Conservation (phyloP, 805 yeast species). For the Candida tammaniensis region DNA sequence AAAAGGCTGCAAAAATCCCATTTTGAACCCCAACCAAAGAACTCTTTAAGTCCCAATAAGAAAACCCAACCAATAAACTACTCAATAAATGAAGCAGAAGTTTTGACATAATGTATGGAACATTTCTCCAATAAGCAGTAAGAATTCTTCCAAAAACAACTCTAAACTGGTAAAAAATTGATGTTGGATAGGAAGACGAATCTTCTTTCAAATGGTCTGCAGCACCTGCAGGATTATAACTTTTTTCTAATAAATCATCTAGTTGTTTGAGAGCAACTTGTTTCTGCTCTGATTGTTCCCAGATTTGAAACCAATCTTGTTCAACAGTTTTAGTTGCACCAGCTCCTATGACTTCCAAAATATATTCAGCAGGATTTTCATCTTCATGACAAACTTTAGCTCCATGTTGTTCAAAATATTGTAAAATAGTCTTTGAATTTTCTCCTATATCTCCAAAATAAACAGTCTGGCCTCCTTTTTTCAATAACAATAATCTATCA, state of each 20-base stretch:
- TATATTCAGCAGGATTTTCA: conserved; percentile 65
- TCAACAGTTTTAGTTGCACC: conserved; percentile 72
- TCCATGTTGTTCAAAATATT: conserved; percentile 68
- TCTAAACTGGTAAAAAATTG: conserved; percentile 30
- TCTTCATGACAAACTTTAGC: conserved; percentile 42
- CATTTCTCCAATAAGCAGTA: conserved; percentile 49
- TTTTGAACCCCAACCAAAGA: conserved; percentile 62
- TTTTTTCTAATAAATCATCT: conserved; percentile 50
- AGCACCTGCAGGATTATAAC: conserved; percentile 7
- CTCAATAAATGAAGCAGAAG: conserved; percentile 49
- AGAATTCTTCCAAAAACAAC: conserved; percentile 19
- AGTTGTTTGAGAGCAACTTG: conserved; percentile 55
- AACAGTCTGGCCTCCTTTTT: conserved; percentile 49
- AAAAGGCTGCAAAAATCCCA: conserved; percentile 51
- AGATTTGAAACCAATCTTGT: conserved; percentile 68
- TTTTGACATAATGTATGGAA: conserved; percentile 59
- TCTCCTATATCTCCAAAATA: conserved; percentile 78
- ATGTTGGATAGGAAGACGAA: conserved; percentile 22
- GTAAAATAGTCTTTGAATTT: conserved; percentile 51
- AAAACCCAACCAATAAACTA: conserved; percentile 67
- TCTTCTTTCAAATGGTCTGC: conserved; percentile 17
- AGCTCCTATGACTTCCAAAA: conserved; percentile 79
- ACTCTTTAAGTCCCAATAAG: conserved; percentile 58
- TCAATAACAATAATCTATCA: conserved; percentile 23
- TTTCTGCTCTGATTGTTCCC: conserved; percentile 68